Percentiles rank a stretch among this genome's conserved stretches.
phyloP scores from a whole-genome alignment of 2,329 filamentous ascomycete species.

The Lasiodiplodia sp. region DNA sequence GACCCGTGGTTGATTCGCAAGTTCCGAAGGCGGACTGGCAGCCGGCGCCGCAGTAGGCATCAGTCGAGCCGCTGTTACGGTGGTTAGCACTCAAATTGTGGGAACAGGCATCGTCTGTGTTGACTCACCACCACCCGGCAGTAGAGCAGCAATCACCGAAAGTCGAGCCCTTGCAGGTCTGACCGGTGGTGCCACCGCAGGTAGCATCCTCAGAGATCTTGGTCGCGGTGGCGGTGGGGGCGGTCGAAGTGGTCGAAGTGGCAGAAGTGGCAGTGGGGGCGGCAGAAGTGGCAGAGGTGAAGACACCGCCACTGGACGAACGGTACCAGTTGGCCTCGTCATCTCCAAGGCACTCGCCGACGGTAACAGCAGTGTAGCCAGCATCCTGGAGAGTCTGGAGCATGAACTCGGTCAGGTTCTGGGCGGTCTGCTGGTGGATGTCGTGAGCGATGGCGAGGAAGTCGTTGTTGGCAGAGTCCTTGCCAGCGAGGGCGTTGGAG shows the following conservation, averaged over 20 bases:
- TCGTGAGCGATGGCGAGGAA: constrained; percentile 64
- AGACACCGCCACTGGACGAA: constrained; percentile 26
- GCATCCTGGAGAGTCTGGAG: constrained; percentile 49
- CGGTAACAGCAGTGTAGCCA: constrained; percentile 54
- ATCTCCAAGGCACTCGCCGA: constrained; percentile 58
- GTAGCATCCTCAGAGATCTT: constrained; percentile 37
- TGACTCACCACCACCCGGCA: constrained; percentile 28
- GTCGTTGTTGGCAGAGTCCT: constrained; percentile 40
- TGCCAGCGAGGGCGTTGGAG: constrained; percentile 51
- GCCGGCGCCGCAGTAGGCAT: constrained; percentile 39
- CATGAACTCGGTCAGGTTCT: constrained; percentile 54
- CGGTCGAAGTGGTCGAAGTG: constrained; percentile 37
- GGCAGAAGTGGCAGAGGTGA: constrained; percentile 34
- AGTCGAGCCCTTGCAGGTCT: constrained; percentile 29
- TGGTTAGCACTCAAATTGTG: background rate
- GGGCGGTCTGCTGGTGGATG: constrained; percentile 55
- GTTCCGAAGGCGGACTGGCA: constrained; percentile 39
- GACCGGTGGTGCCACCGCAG: constrained; percentile 33
- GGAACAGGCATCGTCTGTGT: no score
- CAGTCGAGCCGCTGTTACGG: constrained; percentile 23
- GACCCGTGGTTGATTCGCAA: constrained; percentile 32
- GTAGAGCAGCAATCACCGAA: constrained; percentile 39
- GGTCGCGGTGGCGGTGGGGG: constrained; percentile 27
- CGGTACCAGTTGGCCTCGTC: constrained; percentile 58
- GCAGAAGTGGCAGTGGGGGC: constrained; percentile 41